Evolutionary conservation across 441 rosid genomes (phyloP).

Genomic region (Cnidoscolus chayamansa): DNA sequence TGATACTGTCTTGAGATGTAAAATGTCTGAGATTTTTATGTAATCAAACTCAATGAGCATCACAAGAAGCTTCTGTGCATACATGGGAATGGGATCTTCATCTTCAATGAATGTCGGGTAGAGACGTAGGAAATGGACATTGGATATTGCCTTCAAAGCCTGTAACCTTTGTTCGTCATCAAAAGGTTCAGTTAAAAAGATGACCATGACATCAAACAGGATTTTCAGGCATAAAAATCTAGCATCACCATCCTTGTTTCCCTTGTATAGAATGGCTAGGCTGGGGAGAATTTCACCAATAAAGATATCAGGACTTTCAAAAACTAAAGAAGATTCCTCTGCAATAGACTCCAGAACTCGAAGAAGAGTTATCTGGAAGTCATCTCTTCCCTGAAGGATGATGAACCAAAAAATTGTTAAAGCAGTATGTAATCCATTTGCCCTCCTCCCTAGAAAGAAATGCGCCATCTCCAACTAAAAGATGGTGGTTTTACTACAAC

Average conservation of each 20-base stretch:
- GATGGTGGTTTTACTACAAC: neutral
- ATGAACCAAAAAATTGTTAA: neutral
- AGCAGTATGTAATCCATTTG: conserved; percentile 10
- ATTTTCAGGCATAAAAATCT: conserved; percentile 91
- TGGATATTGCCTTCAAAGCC: conserved; percentile 69
- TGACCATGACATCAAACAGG: conserved; percentile 76
- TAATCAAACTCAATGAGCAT: conserved; percentile 76
- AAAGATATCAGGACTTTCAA: conserved; percentile 54
- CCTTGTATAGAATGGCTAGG: conserved; percentile 69
- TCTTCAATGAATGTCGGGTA: conserved; percentile 89
- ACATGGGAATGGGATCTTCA: conserved; percentile 97
- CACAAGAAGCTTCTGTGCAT: conserved; percentile 91
- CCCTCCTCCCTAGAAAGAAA: neutral
- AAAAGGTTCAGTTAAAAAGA: conserved; percentile 59
- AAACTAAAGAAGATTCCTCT: conserved; percentile 61
- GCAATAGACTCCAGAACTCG: conserved; percentile 73
- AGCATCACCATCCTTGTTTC: conserved; percentile 92
- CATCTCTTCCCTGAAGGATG: conserved; percentile 75
- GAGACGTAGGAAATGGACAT: conserved; percentile 80
- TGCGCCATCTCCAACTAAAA: neutral
- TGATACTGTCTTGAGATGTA: conserved; percentile 74
- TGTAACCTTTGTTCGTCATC: conserved; percentile 47
- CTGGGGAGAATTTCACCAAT: conserved; percentile 74
- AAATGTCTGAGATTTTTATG: conserved; percentile 72
- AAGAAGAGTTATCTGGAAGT: conserved; percentile 88